These are phyloP conservation scores for Cyclotella baltica DNA, from an alignment of 108 stramenopile genomes.

Conservation along the genomic window DNA sequence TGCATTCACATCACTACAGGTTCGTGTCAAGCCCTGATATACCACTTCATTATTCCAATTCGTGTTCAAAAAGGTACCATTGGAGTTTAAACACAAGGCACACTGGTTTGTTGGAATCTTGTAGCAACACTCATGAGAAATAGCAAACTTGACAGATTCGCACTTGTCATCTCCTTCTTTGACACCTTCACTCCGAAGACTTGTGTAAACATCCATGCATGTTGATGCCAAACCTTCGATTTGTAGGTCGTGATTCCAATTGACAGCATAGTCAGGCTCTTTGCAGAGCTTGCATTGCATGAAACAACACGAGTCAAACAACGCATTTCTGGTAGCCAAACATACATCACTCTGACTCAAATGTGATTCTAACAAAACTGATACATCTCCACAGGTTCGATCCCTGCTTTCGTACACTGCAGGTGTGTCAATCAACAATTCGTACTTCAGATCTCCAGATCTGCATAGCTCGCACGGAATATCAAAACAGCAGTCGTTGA, in stretches of 20 bases:
- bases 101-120: conserved; percentile 48
- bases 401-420: conserved; percentile 31
- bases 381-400: conserved; percentile 49
- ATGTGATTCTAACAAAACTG: conserved; percentile 36
- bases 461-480: conserved; percentile 45
- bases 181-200: conserved; percentile 44
- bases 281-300: conserved; percentile 48
- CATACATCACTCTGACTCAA: conserved; percentile 48
- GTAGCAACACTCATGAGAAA: conserved; percentile 46
- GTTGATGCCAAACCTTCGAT: conserved; percentile 50
- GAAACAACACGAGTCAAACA: conserved; percentile 48
- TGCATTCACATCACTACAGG: conserved; percentile 56
- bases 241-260: conserved; percentile 46
- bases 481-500: conserved; percentile 50
- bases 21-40: conserved; percentile 35
- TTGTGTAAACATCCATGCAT: conserved; percentile 52
- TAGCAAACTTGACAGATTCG: conserved; percentile 38
- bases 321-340: conserved; percentile 30
- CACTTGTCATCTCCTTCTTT: conserved; percentile 48
- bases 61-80: conserved; percentile 56
- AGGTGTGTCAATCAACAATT: conserved; percentile 32
- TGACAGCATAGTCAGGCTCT: conserved; percentile 34
- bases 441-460: conserved; percentile 25
- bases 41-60: conserved; percentile 53
- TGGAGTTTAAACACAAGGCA: conserved; percentile 39